Evolutionary conservation across 2,329 filamentous ascomycete species (phyloP).

Genomic region (Aspergillus tamarii): DNA sequence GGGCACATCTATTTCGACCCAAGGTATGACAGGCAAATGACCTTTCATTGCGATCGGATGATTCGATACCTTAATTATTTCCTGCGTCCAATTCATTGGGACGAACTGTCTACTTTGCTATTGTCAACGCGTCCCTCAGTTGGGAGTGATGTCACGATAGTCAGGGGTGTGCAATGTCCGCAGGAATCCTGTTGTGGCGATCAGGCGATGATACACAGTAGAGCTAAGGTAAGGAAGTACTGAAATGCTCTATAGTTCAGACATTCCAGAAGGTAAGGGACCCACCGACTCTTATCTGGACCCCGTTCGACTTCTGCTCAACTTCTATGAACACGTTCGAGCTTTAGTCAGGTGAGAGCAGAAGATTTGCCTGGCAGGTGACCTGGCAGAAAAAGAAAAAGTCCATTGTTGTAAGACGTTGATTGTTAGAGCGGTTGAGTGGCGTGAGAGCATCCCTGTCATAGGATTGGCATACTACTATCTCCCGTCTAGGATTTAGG

Average conservation of each 20-base stretch:
- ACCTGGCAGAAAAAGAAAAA: background rate
- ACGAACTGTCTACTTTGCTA: background rate
- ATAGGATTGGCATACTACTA: background rate
- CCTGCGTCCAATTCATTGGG: background rate
- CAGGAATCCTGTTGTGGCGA: background rate
- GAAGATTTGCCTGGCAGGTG: background rate
- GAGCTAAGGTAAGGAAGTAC: background rate
- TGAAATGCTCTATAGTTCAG: background rate
- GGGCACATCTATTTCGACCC: background rate
- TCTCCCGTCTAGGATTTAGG: background rate
- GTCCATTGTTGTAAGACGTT: background rate
- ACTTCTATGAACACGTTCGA: background rate
- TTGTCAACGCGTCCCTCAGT: constrained; percentile 1
- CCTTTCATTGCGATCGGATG: background rate
- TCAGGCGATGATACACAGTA: constrained; percentile 1
- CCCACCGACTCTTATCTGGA: constrained; percentile 6
- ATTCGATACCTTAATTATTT: background rate
- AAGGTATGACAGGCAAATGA: background rate
- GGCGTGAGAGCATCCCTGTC: constrained; percentile 1
- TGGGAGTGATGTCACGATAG: constrained; percentile 3
- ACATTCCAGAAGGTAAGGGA: constrained; percentile 4
- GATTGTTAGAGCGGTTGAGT: background rate
- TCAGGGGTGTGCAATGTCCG: background rate
- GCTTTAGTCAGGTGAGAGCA: background rate
- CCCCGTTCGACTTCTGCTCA: background rate